These are phyloP conservation scores for Chaetomiaceae sp. DNA, from an alignment of 2,329 filamentous ascomycete genomes.

Conservation along the genomic window DNA sequence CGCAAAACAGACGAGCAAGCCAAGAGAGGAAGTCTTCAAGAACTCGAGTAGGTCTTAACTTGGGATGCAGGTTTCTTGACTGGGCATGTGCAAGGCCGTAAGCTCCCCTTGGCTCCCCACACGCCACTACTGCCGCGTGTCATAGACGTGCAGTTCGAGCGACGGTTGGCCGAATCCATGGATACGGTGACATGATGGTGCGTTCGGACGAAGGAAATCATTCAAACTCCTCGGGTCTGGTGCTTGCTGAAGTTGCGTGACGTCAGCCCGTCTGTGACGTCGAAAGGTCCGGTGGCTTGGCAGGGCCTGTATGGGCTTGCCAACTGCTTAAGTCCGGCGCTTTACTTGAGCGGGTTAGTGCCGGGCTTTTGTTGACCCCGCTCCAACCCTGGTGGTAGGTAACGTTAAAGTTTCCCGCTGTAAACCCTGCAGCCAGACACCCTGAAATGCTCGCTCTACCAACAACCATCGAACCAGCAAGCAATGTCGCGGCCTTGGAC, in stretches of 20 bases:
- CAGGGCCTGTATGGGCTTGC: not conserved
- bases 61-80: too few relatives aligned
- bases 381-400: too few relatives aligned
- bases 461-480: too few relatives aligned
- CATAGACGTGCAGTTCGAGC: not conserved
- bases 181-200: not conserved
- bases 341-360: not conserved
- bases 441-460: too few relatives aligned
- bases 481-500: not conserved
- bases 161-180: not conserved
- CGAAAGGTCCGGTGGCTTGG: not conserved
- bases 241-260: not conserved
- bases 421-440: too few relatives aligned
- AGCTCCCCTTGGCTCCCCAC: not conserved
- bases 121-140: not conserved
- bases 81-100: too few relatives aligned
- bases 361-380: not conserved
- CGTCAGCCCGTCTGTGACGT: constrained; percentile 7
- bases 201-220: constrained; percentile 2
- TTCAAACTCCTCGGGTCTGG: not conserved
- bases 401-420: too few relatives aligned
- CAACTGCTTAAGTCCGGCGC: not conserved
- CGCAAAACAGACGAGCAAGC: too few relatives aligned
- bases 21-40: too few relatives aligned
- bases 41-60: too few relatives aligned